phyloP scores from a whole-genome alignment of 2,329 filamentous ascomycete genomes.

The Pseudogymnoascus sp. region DNA sequence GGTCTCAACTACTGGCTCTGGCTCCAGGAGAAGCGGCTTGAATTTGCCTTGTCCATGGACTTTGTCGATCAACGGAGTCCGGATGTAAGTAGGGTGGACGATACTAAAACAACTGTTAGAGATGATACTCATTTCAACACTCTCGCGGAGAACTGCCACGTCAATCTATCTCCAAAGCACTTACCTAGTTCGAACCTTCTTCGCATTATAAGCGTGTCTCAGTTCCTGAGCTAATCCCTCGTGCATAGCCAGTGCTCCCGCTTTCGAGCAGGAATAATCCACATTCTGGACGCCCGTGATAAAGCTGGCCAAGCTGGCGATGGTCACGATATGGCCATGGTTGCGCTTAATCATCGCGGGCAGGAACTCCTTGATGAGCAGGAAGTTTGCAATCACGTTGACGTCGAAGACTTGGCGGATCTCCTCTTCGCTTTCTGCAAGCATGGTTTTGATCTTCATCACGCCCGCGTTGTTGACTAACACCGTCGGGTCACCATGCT shows the following conservation, averaged over 20 bases:
- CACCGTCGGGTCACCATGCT: constrained; percentile 58
- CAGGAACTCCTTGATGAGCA: constrained; percentile 56
- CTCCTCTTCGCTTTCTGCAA: constrained; percentile 47
- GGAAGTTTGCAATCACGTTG: constrained; percentile 61
- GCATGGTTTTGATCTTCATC: constrained; percentile 48
- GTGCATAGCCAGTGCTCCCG: constrained; percentile 58
- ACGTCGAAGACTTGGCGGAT: constrained; percentile 62
- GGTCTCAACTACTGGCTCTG: constrained; percentile 10
- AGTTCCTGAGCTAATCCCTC: constrained; percentile 56
- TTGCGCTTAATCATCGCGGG: constrained; percentile 55
- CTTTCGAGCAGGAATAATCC: constrained; percentile 63
- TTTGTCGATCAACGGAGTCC: constrained; percentile 10
- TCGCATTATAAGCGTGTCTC: constrained; percentile 52
- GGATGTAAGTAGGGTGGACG: constrained; percentile 13
- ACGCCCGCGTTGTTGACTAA: constrained; percentile 67
- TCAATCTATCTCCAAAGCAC: background rate
- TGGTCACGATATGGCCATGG: constrained; percentile 66
- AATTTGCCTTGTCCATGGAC: constrained; percentile 3
- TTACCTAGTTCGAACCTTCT: constrained; percentile 41
- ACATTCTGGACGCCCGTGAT: constrained; percentile 31
- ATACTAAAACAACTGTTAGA: background rate
- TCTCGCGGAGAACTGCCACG: background rate
- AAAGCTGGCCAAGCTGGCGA: constrained; percentile 42
- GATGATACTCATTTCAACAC: background rate
- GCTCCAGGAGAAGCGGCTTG: constrained; percentile 11